Evolutionary conservation across 306 rosid genomes (phyloP).

Genomic region (Parietaria judaica): DNA sequence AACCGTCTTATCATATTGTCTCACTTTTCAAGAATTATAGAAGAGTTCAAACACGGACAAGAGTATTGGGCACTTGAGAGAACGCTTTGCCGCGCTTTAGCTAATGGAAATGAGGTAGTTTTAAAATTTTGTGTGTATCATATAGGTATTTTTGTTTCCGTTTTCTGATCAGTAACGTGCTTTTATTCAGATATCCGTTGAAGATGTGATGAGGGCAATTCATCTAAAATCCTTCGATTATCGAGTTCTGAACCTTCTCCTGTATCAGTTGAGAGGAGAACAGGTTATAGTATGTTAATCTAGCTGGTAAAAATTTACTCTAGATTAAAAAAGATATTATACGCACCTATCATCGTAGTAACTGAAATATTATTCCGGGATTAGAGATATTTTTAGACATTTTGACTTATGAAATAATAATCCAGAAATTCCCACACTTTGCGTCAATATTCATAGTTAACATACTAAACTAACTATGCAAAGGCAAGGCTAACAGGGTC

Average conservation of each 20-base stretch:
- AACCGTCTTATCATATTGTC: constrained; percentile 15
- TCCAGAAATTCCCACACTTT: too few species aligned
- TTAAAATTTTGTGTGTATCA: not conserved
- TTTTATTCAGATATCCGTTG: constrained; percentile 52
- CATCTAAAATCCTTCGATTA: constrained; percentile 87
- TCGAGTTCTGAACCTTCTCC: constrained; percentile 82
- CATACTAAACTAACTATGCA: not conserved
- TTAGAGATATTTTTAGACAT: too few species aligned
- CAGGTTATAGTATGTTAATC: constrained; percentile 34
- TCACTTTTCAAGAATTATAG: constrained; percentile 45
- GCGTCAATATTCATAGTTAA: too few species aligned
- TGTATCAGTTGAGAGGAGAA: constrained; percentile 65
- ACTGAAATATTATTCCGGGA: too few species aligned
- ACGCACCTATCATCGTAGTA: not conserved
- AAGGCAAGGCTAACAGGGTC: constrained; percentile 15
- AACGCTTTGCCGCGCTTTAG: constrained; percentile 65
- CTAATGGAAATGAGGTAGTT: constrained; percentile 45
- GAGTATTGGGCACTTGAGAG: constrained; percentile 90
- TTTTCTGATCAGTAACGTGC: constrained; percentile 21
- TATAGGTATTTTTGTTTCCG: not conserved
- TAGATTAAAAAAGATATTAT: not conserved
- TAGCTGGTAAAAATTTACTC: too few species aligned
- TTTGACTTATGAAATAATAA: too few species aligned
- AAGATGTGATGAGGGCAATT: constrained; percentile 70
- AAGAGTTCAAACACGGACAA: constrained; percentile 66